Conservation (phyloP, 2,329 filamentous ascomycete genomes). For the Fusarium neocosmosporiellum region DNA sequence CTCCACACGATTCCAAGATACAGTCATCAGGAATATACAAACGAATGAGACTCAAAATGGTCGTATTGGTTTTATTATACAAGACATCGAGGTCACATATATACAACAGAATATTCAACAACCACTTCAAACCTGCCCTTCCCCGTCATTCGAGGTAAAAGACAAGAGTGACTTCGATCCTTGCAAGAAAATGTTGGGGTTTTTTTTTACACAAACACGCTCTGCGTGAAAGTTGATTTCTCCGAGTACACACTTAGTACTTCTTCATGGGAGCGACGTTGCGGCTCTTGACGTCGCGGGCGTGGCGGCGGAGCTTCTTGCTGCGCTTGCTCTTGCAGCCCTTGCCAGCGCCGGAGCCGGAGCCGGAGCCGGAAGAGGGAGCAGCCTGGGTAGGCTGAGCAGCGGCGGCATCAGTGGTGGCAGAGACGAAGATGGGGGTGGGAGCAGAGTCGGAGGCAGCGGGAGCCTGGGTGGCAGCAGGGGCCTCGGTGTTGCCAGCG, state of each 20-base stretch:
- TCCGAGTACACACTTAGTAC: background rate
- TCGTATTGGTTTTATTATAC: slow-evolving; percentile 21
- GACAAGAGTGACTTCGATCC: slow-evolving; percentile 21
- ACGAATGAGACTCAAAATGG: slow-evolving; percentile 7
- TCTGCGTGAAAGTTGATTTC: slow-evolving; percentile 18
- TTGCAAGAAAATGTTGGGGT: slow-evolving; percentile 13
- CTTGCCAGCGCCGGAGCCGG: slow-evolving; percentile 7
- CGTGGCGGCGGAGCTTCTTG: slow-evolving; percentile 42
- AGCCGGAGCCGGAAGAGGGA: slow-evolving; percentile 14
- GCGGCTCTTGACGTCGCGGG: slow-evolving; percentile 35
- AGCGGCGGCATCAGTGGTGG: slow-evolving; percentile 24
- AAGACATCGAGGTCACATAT: slow-evolving; percentile 42
- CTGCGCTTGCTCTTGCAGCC: slow-evolving; percentile 36
- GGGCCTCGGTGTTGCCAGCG: slow-evolving; percentile 5
- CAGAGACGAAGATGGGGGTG: background rate
- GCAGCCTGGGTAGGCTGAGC: slow-evolving; percentile 32
- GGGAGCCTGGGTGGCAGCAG: slow-evolving; percentile 21
- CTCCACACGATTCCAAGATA: too few species aligned
- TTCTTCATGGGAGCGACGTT: slow-evolving; percentile 28
- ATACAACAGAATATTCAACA: slow-evolving; percentile 44
- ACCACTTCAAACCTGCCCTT: slow-evolving; percentile 26
- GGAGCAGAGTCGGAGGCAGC: slow-evolving; percentile 3
- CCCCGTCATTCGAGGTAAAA: background rate
- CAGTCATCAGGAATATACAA: too few species aligned
- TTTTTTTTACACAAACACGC: slow-evolving; percentile 31